Evolutionary conservation across 176 grass and related monocot species (phyloP).

Genomic region (Oryza coarctata): DNA sequence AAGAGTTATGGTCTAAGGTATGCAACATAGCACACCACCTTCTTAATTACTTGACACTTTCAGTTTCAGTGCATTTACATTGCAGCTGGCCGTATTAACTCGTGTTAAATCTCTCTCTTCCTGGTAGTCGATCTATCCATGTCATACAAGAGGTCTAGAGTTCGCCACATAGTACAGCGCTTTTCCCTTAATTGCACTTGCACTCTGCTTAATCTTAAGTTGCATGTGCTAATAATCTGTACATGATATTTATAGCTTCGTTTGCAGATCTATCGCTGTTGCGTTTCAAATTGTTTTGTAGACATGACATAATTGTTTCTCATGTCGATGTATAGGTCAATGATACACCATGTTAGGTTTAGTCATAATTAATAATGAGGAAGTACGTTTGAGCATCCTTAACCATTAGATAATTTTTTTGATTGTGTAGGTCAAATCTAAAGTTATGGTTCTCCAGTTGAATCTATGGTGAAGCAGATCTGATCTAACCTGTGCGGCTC

Average conservation of each 20-base stretch:
- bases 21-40: background rate
- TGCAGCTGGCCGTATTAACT: background rate
- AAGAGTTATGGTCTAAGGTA: background rate
- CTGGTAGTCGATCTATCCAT: background rate
- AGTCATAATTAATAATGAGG: no score
- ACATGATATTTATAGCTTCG: background rate
- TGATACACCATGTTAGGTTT: no score
- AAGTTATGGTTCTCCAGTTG: no score
- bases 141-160: background rate
- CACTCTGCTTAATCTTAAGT: background rate
- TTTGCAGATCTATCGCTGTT: background rate
- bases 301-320: background rate
- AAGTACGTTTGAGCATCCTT: no score
- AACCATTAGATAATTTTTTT: no score
- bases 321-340: background rate
- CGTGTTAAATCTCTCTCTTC: background rate
- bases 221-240: background rate
- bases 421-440: no score
- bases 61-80: background rate
- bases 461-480: no score
- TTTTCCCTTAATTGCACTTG: background rate
- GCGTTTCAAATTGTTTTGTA: background rate
- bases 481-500: no score
- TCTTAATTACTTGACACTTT: background rate
- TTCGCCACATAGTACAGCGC: background rate